These are phyloP conservation scores for Lactarius indigo DNA, from an alignment of 768 basidiomycete genomes.

Conservation along the genomic window DNA sequence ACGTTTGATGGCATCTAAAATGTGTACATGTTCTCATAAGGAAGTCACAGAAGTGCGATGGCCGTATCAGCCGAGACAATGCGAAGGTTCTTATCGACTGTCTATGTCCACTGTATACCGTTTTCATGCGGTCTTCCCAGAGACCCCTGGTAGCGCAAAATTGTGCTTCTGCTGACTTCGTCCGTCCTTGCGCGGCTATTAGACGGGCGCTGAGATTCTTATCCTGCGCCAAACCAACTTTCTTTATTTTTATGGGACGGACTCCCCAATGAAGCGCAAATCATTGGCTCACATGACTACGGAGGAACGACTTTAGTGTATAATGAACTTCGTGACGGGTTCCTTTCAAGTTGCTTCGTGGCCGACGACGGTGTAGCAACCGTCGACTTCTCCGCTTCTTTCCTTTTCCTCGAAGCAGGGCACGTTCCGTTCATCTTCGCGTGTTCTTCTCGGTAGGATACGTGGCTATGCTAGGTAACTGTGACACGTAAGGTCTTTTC, in stretches of 20 bases:
- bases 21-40: neutral
- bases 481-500: too few species aligned
- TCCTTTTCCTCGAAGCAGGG: neutral
- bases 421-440: neutral
- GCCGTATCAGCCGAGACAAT: neutral
- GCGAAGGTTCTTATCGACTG: neutral
- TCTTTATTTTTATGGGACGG: neutral
- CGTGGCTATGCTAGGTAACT: too few species aligned
- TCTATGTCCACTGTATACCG: neutral
- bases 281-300: neutral
- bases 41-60: neutral
- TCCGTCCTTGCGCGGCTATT: neutral
- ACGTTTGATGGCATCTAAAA: neutral
- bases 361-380: neutral
- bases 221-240: neutral
- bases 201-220: neutral
- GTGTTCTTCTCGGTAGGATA: neutral
- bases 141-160: slow-evolving; percentile 11
- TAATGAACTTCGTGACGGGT: neutral
- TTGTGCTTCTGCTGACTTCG: neutral
- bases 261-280: neutral
- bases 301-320: neutral
- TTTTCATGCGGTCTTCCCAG: neutral
- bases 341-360: neutral
- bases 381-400: neutral